Base-by-base conservation (phyloP, 2,329 filamentous ascomycete genomes). In the Cercospora janseana region DNA sequence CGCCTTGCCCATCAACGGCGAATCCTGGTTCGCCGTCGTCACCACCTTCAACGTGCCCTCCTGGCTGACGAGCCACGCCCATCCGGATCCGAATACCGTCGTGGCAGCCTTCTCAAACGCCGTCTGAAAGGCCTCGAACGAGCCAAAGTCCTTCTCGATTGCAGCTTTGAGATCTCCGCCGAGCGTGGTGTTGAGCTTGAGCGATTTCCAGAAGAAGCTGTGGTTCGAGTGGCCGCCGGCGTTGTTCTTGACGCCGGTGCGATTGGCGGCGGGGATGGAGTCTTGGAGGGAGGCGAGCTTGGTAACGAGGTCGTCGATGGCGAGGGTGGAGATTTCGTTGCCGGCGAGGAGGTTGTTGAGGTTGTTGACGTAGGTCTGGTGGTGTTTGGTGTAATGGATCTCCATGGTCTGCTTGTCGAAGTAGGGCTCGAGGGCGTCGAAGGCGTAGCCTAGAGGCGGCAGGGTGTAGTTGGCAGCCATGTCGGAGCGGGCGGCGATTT, bases 171-270 rank as follows among this genome's bases (percentile, higher is more conserved):
- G 75, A 15, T 73, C 72, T 0, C 84, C 82, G 3, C 76, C 71
- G 3, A 78, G 69, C 38, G 80, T 74, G 1, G 86, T 78, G 6
- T 83, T 80, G 2, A 78, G 82, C 13, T 94, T 78, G 8, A 69
- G 55, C 69, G 89, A 91, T 72, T 87, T 83, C 90, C 90, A 96
- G 78, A 95, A 95, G 27, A 95, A 81, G 0, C 82, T 84, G 76
- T 95, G 91, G 75, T 96, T 96, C 72, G 94, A 85, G 75, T 95
- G 90, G 5, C 91, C 91, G 34, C 91, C 91, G 41, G 86, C 90
- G 69, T 95, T 88, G 79, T 95, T 95, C 64, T 86, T 87, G 73
- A 95, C 83, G 55, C 80, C 80, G 13, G 78, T 74, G 61, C 86
- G 83, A n/a, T 88, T 77, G 13, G 79, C 72, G 49, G 89, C 79